Conservation (phyloP, 352 stramenopile genomes). For the Elongisporangium senticosum region DNA sequence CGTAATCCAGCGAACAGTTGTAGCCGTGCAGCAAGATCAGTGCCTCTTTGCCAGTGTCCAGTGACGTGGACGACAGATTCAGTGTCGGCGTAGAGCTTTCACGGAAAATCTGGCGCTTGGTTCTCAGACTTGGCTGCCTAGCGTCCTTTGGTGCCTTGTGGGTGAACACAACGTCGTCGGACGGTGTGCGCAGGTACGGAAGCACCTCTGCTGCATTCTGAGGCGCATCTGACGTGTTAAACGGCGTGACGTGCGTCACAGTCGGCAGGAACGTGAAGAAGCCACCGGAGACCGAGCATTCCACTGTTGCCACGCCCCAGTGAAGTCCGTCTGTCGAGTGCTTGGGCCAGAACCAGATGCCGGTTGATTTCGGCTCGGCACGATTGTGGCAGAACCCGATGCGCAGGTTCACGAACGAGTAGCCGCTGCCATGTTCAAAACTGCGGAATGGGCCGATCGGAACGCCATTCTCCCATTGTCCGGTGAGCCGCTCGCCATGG, state of each 20-base stretch:
- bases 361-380: conserved; percentile 20
- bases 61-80: conserved; percentile 7
- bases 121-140: neutral
- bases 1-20: conserved; percentile 67
- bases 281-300: conserved; percentile 66
- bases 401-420: conserved; percentile 71
- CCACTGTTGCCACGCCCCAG: conserved; percentile 78
- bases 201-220: conserved; percentile 35
- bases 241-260: conserved; percentile 47
- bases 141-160: conserved; percentile 5
- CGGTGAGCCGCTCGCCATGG: conserved; percentile 65
- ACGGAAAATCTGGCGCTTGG: conserved; percentile 17
- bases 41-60: conserved; percentile 39
- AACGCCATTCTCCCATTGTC: conserved; percentile 64
- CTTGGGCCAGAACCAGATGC: conserved; percentile 47
- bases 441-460: conserved; percentile 72
- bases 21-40: conserved; percentile 64
- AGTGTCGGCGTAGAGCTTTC: conserved; percentile 31
- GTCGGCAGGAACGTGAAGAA: conserved; percentile 68
- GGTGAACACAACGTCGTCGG: conserved; percentile 49
- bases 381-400: conserved; percentile 65
- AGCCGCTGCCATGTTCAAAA: conserved; percentile 64
- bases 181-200: conserved; percentile 31
- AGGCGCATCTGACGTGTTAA: conserved; percentile 23
- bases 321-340: conserved; percentile 33